Evolutionary conservation across 2,329 filamentous ascomycete genomes (phyloP).

Genomic region (Intubia oerlemansii): DNA sequence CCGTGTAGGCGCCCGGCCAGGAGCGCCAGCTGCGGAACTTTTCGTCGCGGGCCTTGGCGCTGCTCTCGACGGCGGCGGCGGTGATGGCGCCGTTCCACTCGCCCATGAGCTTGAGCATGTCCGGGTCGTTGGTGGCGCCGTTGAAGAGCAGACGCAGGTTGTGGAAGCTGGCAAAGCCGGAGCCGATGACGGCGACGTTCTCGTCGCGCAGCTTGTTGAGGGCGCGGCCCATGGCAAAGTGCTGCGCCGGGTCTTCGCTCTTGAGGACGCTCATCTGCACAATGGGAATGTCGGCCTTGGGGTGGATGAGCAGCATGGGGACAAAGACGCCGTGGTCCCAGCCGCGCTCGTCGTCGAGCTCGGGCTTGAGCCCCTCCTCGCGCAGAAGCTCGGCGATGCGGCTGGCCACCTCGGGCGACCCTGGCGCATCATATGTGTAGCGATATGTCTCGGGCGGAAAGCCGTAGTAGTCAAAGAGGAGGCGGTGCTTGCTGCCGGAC

Average conservation of each 20-base stretch:
- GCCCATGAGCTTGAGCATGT: conserved; percentile 11
- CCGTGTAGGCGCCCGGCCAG: conserved; percentile 24
- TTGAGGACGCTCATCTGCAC: conserved; percentile 34
- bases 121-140: conserved; percentile 7
- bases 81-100: conserved; percentile 26
- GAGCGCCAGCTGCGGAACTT: conserved; percentile 23
- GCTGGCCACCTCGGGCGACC: conserved; percentile 28
- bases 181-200: conserved; percentile 33
- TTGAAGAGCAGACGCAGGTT: conserved; percentile 26
- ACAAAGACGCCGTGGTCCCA: conserved; percentile 43
- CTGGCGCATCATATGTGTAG: conserved; percentile 33
- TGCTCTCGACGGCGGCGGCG: conserved; percentile 16
- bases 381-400: conserved; percentile 24
- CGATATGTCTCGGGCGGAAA: conserved; percentile 34
- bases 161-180: conserved; percentile 36
- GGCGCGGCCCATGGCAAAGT: conserved; percentile 30
- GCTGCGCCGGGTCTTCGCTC: conserved; percentile 25
- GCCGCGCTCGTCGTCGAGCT: conserved; percentile 19
- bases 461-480: conserved; percentile 35
- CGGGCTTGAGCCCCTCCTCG: conserved; percentile 19
- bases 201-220: conserved; percentile 24
- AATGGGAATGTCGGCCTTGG: conserved; percentile 28
- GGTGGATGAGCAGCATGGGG: conserved; percentile 31
- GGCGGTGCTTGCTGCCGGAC: conserved; percentile 20
- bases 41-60: conserved; percentile 15